These are phyloP conservation scores for Xylaria venustula DNA, from an alignment of 495 filamentous ascomycete species.

Conservation along the genomic window DNA sequence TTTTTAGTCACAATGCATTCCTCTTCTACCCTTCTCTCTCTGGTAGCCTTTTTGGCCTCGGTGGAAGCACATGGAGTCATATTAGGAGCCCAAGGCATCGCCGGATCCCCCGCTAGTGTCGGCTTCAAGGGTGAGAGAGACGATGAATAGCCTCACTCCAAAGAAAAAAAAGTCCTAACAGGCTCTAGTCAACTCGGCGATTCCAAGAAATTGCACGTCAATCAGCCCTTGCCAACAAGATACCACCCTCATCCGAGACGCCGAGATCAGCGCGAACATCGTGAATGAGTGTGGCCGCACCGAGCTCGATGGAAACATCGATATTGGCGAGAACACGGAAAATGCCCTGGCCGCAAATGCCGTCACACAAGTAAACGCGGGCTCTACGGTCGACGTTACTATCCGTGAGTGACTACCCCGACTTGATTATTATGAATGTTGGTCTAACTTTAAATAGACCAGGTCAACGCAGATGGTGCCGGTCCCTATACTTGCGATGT, in stretches of 20 bases:
- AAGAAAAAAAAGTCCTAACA: neutral
- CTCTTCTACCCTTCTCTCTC: conserved; percentile 29
- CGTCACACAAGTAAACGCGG: conserved; percentile 44
- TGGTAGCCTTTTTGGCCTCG: conserved; percentile 36
- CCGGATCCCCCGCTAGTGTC: conserved; percentile 39
- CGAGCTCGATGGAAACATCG: conserved; percentile 52
- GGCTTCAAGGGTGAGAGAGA: conserved; percentile 37
- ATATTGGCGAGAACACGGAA: conserved; percentile 54
- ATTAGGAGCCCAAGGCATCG: conserved; percentile 38
- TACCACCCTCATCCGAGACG: conserved; percentile 52
- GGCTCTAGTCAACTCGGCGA: conserved; percentile 7
- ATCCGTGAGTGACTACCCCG: conserved; percentile 23
- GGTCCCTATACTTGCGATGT: conserved; percentile 53
- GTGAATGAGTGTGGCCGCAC: conserved; percentile 53
- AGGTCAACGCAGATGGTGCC: conserved; percentile 57
- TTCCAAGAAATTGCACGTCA: conserved; percentile 48
- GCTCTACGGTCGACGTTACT: conserved; percentile 39
- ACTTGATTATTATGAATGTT: neutral
- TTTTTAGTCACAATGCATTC: conserved; percentile 28
- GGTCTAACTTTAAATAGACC: conserved; percentile 27
- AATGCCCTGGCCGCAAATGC: conserved; percentile 40
- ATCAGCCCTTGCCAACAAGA: conserved; percentile 55
- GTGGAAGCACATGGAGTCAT: conserved; percentile 43
- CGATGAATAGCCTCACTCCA: neutral
- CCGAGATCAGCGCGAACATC: conserved; percentile 44